phyloP scores from a whole-genome alignment of 305 asterid species.

The Fraxinus sp. region DNA sequence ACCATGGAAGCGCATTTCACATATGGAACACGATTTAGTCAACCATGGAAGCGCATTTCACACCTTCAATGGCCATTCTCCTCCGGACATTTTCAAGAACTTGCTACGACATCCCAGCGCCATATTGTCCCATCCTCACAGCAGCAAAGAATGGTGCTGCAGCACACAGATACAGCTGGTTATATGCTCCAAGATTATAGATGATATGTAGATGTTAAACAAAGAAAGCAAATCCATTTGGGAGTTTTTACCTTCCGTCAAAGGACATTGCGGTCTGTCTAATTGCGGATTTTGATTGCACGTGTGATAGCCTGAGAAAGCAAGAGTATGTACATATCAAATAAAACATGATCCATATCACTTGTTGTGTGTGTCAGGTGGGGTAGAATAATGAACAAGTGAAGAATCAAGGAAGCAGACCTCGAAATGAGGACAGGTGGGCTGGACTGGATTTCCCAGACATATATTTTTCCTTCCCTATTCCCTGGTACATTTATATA shows the following conservation, averaged over 20 bases:
- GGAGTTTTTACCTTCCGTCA: slow-evolving; percentile 75
- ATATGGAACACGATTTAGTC: no score
- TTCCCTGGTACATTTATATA: slow-evolving; percentile 49
- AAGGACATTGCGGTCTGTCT: slow-evolving; percentile 88
- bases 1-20: no score
- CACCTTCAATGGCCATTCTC: neutral
- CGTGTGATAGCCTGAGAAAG: slow-evolving; percentile 65
- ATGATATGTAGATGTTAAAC: neutral
- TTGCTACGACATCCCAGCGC: slow-evolving; percentile 93
- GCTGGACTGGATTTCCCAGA: slow-evolving; percentile 89
- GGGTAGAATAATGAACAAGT: neutral
- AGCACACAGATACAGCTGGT: slow-evolving; percentile 18
- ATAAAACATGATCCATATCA: neutral
- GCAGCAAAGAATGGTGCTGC: slow-evolving; percentile 90
- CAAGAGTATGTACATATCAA: neutral
- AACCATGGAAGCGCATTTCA: neutral
- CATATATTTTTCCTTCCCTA: slow-evolving; percentile 87
- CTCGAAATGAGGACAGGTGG: slow-evolving; percentile 84
- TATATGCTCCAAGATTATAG: neutral
- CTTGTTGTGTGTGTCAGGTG: neutral
- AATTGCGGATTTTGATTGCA: slow-evolving; percentile 81
- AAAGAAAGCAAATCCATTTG: neutral
- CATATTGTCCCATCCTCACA: slow-evolving; percentile 98
- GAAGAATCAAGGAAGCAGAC: slow-evolving; percentile 34
- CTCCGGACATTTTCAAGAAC: slow-evolving; percentile 33